Percentiles rank a stretch among this genome's conserved stretches.
These are phyloP conservation scores for Suillus plorans DNA, from an alignment of 768 basidiomycete genomes.

Conservation along the genomic window DNA sequence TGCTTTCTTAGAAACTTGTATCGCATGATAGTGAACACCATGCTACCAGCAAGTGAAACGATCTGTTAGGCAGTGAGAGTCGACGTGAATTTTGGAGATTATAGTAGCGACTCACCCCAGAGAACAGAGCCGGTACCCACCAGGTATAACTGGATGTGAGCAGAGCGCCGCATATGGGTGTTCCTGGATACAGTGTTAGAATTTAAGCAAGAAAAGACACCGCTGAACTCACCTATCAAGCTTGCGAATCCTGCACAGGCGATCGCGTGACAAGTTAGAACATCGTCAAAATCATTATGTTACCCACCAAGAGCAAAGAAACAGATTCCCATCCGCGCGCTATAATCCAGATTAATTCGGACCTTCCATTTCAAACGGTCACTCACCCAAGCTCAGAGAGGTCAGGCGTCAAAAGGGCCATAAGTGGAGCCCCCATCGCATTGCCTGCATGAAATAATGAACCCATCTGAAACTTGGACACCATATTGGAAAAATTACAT, in stretches of 20 bases:
- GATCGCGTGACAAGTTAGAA: no score
- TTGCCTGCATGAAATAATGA: no score
- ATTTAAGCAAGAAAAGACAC: constrained; percentile 5
- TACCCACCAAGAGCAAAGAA: constrained; percentile 42
- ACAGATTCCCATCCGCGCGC: constrained; percentile 45
- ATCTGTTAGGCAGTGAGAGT: not conserved
- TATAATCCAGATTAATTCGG: constrained; percentile 1
- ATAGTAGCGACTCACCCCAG: constrained; percentile 32
- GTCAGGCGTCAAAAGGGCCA: no score
- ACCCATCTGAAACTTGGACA: no score
- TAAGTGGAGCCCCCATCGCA: no score
- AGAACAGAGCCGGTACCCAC: constrained; percentile 58
- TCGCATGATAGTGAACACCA: not conserved
- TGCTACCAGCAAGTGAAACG: not conserved
- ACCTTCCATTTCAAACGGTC: not conserved
- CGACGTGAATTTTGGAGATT: not conserved
- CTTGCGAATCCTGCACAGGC: constrained; percentile 20
- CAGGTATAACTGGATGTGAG: constrained; percentile 53
- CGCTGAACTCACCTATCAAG: constrained; percentile 17
- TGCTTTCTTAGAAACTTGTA: no score
- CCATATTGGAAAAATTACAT: constrained; percentile 6
- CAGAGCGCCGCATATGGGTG: constrained; percentile 58
- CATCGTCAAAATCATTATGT: not conserved
- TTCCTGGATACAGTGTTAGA: constrained; percentile 37
- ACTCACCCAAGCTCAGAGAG: no score